A percentile compares a stretch with the other conserved stretches of the same genome.
Conservation (phyloP, 331 rosid genomes). For the Acacia pycnantha region DNA sequence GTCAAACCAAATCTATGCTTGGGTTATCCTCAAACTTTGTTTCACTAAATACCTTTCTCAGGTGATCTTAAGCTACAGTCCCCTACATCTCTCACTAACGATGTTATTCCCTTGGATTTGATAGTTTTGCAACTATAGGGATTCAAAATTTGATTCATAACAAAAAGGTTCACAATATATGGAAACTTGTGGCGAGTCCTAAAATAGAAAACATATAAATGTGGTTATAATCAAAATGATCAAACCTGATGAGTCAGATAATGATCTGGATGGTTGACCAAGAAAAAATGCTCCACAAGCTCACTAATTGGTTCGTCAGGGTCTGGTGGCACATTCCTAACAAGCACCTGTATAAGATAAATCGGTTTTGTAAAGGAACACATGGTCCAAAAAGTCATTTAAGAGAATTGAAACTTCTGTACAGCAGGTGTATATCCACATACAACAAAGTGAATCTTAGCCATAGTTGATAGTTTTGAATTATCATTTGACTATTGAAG, state of each 20-base stretch:
- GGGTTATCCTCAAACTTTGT: not conserved
- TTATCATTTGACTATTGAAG: not conserved
- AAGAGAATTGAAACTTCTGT: constrained; percentile 4
- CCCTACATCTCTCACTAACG: not conserved
- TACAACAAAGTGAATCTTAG: not conserved
- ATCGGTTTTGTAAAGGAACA: constrained; percentile 8
- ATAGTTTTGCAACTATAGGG: not conserved
- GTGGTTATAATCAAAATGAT: constrained; percentile 8
- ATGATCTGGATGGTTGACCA: constrained; percentile 94
- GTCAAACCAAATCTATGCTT: not conserved
- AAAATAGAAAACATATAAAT: not conserved
- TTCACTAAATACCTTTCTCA: not conserved
- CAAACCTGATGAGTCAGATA: constrained; percentile 87
- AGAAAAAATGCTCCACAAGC: constrained; percentile 94
- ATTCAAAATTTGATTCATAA: not conserved
- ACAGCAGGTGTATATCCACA: constrained; percentile 1
- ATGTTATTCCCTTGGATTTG: not conserved
- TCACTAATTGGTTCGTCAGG: constrained; percentile 84
- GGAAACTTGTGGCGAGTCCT: not conserved
- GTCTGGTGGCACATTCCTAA: constrained; percentile 95
- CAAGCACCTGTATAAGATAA: constrained; percentile 66
- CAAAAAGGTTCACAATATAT: constrained; percentile 3
- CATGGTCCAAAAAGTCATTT: constrained; percentile 3
- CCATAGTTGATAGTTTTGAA: not conserved
- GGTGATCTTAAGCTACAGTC: not conserved